phyloP scores from a whole-genome alignment of 2,329 filamentous ascomycete genomes.

The Neofusicoccum kwambonambiense region DNA sequence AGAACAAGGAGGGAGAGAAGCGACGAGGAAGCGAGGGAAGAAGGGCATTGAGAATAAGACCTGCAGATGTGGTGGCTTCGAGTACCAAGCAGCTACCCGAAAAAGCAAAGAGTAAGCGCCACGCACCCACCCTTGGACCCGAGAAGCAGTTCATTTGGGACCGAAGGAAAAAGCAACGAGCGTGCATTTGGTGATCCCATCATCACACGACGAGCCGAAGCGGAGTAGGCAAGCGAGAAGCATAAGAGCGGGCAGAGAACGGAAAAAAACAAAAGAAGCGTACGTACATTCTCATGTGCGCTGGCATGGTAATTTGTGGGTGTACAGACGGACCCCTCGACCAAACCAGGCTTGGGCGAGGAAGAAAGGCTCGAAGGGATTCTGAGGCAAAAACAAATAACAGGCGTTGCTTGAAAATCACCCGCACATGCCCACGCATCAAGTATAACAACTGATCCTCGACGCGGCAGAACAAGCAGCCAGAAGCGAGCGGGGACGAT shows the following conservation, averaged over 20 bases:
- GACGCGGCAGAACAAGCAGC: neutral
- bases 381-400: neutral
- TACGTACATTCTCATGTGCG: neutral
- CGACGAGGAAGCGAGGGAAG: neutral
- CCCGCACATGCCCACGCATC: neutral
- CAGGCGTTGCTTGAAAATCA: neutral
- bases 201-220: neutral
- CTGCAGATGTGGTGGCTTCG: neutral
- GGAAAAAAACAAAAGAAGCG: neutral
- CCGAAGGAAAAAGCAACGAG: neutral
- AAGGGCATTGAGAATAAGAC: conserved; percentile 6
- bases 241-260: neutral
- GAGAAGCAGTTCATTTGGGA: neutral
- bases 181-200: neutral
- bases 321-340: neutral
- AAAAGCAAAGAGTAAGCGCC: neutral
- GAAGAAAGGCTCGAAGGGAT: neutral
- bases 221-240: neutral
- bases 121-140: too few relatives aligned
- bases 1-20: neutral
- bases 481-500: neutral
- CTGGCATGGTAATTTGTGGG: neutral
- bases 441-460: neutral
- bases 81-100: neutral
- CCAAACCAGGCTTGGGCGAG: neutral